Evolutionary conservation across 2,329 filamentous ascomycete species (phyloP).

Genomic region (Apiospora rasikravindrae): DNA sequence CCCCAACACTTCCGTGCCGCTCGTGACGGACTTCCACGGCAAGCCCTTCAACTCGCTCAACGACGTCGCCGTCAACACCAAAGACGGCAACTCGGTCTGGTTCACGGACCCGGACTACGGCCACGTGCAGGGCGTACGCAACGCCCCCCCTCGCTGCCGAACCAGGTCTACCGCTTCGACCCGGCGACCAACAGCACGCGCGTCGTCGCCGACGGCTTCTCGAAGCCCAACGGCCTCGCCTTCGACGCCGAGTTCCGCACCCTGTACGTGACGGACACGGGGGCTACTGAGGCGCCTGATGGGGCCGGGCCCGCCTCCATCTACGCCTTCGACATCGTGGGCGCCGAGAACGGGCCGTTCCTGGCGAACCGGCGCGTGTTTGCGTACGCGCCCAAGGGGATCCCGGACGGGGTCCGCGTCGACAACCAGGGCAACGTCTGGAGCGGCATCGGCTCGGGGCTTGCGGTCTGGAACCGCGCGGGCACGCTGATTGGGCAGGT

Average conservation of each 20-base stretch:
- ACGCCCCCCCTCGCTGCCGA: conserved; percentile 5
- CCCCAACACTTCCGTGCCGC: conserved; percentile 20
- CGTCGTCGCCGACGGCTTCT: conserved; percentile 16
- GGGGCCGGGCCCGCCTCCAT: conserved; percentile 21
- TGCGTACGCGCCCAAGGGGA: conserved; percentile 22
- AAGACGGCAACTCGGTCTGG: conserved; percentile 15
- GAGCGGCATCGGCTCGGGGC: conserved; percentile 22
- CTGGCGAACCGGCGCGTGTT: conserved; percentile 24
- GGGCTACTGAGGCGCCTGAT: neutral
- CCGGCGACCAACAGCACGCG: conserved; percentile 10
- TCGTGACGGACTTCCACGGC: conserved; percentile 17
- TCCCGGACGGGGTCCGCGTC: conserved; percentile 24
- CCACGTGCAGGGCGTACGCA: conserved; percentile 1
- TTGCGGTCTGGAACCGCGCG: conserved; percentile 23
- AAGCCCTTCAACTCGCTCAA: conserved; percentile 19
- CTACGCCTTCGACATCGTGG: conserved; percentile 21
- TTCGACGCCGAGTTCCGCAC: conserved; percentile 5
- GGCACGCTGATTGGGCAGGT: conserved; percentile 24
- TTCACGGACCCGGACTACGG: conserved; percentile 21
- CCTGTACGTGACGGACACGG: conserved; percentile 12
- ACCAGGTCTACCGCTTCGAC: conserved; percentile 20
- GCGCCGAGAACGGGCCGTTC: conserved; percentile 18
- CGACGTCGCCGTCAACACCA: conserved; percentile 3
- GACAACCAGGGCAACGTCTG: conserved; percentile 24
- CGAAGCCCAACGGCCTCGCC: conserved; percentile 15